These are phyloP conservation scores for Prunus davidiana DNA, from an alignment of 306 rosid species.

Conservation along the genomic window DNA sequence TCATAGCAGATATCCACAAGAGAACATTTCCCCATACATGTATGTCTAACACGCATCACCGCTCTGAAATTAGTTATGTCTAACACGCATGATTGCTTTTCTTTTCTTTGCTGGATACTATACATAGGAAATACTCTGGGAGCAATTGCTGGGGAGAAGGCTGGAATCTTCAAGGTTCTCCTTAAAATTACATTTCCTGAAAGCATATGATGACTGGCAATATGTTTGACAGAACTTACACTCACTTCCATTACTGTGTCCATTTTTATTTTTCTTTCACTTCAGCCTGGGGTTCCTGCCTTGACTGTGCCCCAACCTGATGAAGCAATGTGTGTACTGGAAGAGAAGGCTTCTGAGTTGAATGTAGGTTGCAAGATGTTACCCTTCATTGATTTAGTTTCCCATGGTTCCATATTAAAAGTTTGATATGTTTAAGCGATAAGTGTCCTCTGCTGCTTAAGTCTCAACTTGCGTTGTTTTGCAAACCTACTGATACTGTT, in stretches of 20 bases:
- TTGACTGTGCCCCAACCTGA: slow-evolving; percentile 86
- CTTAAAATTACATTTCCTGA: slow-evolving; percentile 16
- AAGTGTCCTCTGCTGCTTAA: not conserved
- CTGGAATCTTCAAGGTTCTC: slow-evolving; percentile 91
- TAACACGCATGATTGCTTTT: slow-evolving; percentile 9
- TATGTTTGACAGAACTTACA: slow-evolving; percentile 2
- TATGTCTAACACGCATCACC: not conserved
- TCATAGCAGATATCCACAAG: not conserved
- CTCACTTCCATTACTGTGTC: slow-evolving; percentile 12
- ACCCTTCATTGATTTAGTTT: slow-evolving; percentile 17
- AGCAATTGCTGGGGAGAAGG: slow-evolving; percentile 95
- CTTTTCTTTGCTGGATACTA: slow-evolving; percentile 22
- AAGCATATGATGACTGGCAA: slow-evolving; percentile 2
- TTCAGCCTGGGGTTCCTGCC: slow-evolving; percentile 71
- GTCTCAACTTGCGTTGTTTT: not conserved
- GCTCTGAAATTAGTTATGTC: not conserved
- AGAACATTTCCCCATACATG: not conserved
- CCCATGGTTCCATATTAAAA: not conserved
- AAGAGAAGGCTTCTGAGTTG: slow-evolving; percentile 71
- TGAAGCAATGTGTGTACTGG: slow-evolving; percentile 82
- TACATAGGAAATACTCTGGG: slow-evolving; percentile 76
- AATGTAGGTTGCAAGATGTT: slow-evolving; percentile 51
- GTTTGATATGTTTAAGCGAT: not conserved
- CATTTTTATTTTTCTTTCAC: slow-evolving; percentile 18
- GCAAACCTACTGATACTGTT: not conserved